Evolutionary conservation across 495 filamentous ascomycete genomes (phyloP), one percentile per base, ranked within the genome.

Genomic region (Xylaria scruposa): DNA sequence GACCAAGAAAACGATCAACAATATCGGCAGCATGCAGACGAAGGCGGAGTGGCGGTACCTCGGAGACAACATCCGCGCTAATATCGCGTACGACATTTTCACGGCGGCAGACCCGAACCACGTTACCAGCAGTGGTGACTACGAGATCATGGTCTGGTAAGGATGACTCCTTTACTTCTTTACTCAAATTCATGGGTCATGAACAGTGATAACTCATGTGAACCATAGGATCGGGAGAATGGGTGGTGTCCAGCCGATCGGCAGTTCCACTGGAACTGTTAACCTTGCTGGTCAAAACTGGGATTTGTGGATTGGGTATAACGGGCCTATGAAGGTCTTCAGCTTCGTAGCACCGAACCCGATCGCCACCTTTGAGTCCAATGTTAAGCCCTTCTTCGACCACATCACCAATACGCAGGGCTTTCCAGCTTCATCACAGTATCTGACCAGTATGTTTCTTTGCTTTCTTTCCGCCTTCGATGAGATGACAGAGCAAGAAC

Each of bases 91-190:
- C 77, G 90, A 92, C 74, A 80, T 91, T 70, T 92, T 91, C 82
- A 84, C 86, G 61, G 80, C 83, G 29, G 81, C 85, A 29, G 83
- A 81, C 42, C 74, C 86, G 12, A 76, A 76, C 64, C 83, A 83
- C 40, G 74, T 73, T 53, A 86, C 78, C 2, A 82, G 73, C 51
- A 79, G 80, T 38, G 79, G 82, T 33, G 82, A 88, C 73, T 91
- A 90, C 78, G 90, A 92, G 80, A 84, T 92, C 78, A 92, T 92
- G 90, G 83, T 92, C 75, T 92, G 91, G 90, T 85, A 71, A 70
- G 80, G 29, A 21, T 31, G 3, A 15, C 26, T 19, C 17, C 13
- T n/a, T 33, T 68, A 21, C 19, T 15, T 26, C 44, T 29, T 40
- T 51, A 21, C 12, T 31, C 46, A 21, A 31, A 21, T 21, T 9